Evolutionary conservation across 176 grass and related monocot genomes (phyloP), one percentile per base, ranked within the genome.

Genomic region (Hsuehochloa calcarea): DNA sequence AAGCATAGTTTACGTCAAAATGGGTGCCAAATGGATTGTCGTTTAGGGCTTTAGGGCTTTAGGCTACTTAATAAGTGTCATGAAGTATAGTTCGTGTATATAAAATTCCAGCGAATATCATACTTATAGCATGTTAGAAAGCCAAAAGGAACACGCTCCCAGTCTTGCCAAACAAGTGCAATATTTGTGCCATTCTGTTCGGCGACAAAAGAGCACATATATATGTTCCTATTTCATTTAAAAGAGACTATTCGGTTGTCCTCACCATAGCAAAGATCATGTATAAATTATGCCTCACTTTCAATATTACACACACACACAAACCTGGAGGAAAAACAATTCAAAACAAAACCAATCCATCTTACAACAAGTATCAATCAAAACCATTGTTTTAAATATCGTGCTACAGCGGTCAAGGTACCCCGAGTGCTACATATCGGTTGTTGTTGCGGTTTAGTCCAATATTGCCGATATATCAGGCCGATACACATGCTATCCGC

Each of bases 1-100:
- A 65, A 80, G 58, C 55, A 80, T 80, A 49, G 60, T 49, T 49
- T 40, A 43, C 74, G n/a, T 80, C 6, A 44, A 66, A 65, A 80
- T n/a, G 1, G n/a, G 14, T 65, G 20, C 20, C 47, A 41, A 7
- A 52, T 66, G 59, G 31, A 75, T 75, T 64, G n/a, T 22, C 39
- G 6, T 74, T 43, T 44, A 80, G 29, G 66, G 31, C 31, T 74
- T 43, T 44, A 80, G 29, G 66, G 31, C 31, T 34, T 34, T 34
- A 34, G 31, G 31, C 5, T 50, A 71, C 15, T 74, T 64, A 15
- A 34, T 38, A 26, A 75, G 62, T 43, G 37, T 6, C 65, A 78
- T 55, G 4, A 12, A 39, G 83, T 23, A 26, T 9, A 85, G 7
- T 46, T 3, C 6, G 6, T 77, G 25, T 46, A 45, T 12, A 58